phyloP scores from a whole-genome alignment of 805 yeast genomes.

The Candida corydali region DNA sequence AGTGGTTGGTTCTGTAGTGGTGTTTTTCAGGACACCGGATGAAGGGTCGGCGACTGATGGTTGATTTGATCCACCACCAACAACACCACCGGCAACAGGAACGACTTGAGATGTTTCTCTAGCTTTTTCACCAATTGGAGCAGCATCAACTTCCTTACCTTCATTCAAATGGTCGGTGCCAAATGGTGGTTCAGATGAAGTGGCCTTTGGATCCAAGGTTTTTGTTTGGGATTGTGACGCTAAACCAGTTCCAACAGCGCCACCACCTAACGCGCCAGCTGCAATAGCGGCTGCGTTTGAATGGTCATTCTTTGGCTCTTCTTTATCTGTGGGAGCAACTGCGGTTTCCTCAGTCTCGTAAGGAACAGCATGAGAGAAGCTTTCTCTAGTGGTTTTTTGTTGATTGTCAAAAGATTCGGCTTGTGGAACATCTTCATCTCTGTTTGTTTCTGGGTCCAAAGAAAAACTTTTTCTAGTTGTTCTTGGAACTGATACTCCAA shows the following conservation, averaged over 20 bases:
- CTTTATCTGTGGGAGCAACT: constrained; percentile 7
- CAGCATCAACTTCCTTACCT: constrained; percentile 18
- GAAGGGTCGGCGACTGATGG: constrained; percentile 1
- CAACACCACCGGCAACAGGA: constrained; percentile 5
- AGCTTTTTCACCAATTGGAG: constrained; percentile 16
- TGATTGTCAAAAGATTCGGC: neutral
- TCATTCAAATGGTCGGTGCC: constrained; percentile 11
- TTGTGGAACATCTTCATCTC: neutral
- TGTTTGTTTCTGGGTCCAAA: neutral
- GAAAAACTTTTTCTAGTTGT: neutral
- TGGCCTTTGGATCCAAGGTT: constrained; percentile 19
- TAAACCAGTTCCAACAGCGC: constrained; percentile 8
- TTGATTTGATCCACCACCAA: constrained; percentile 4
- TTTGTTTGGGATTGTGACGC: constrained; percentile 12
- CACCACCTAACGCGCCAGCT: constrained; percentile 11
- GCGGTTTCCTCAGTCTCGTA: constrained; percentile 9
- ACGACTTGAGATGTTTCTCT: constrained; percentile 5
- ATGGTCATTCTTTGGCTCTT: constrained; percentile 13
- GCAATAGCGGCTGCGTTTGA: constrained; percentile 12
- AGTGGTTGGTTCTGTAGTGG: constrained; percentile 1
- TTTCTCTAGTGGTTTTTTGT: neutral
- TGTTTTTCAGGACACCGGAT: too few relatives aligned
- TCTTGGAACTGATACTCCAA: neutral
- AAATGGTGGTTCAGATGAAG: neutral
- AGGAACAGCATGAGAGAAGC: constrained; percentile 3